Evolutionary conservation across 495 filamentous ascomycete genomes (phyloP).

Genomic region (Cercophora newfieldiana): DNA sequence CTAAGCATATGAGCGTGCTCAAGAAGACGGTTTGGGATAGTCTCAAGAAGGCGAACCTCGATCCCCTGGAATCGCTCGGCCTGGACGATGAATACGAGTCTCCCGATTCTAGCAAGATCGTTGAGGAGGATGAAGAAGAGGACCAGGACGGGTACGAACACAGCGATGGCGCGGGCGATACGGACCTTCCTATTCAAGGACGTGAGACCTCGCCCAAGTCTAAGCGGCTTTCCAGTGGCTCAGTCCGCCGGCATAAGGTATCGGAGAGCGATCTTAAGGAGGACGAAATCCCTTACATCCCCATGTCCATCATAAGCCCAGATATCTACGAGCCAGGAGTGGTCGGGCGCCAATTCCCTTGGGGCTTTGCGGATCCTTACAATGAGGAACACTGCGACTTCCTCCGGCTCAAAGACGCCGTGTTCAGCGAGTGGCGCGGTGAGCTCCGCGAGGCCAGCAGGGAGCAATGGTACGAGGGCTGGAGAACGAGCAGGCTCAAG

Average conservation of each 20-base stretch:
- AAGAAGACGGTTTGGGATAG: slow-evolving; percentile 89
- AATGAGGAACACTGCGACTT: slow-evolving; percentile 92
- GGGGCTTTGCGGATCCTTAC: slow-evolving; percentile 95
- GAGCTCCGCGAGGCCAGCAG: slow-evolving; percentile 91
- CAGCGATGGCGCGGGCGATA: slow-evolving; percentile 28
- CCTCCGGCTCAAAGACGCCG: slow-evolving; percentile 80
- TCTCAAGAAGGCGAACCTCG: slow-evolving; percentile 80
- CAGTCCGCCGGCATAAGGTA: slow-evolving; percentile 45
- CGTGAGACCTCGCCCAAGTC: slow-evolving; percentile 40
- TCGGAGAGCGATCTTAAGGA: slow-evolving; percentile 34
- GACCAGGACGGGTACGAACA: slow-evolving; percentile 29
- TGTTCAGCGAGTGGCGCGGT: slow-evolving; percentile 89
- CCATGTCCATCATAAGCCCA: slow-evolving; percentile 90
- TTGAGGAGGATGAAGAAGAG: slow-evolving; percentile 62
- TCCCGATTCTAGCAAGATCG: slow-evolving; percentile 55
- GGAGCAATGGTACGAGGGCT: slow-evolving; percentile 94
- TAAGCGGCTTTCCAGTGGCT: slow-evolving; percentile 51
- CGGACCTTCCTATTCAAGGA: slow-evolving; percentile 33
- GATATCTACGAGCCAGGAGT: slow-evolving; percentile 81
- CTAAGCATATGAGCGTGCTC: slow-evolving; percentile 87
- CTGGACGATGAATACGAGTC: slow-evolving; percentile 69
- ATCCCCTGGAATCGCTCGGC: slow-evolving; percentile 83
- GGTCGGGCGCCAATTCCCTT: slow-evolving; percentile 84
- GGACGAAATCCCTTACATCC: slow-evolving; percentile 61
- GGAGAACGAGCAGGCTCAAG: slow-evolving; percentile 72